Conservation (phyloP, 306 rosid species). For the Gillenia trifoliata region DNA sequence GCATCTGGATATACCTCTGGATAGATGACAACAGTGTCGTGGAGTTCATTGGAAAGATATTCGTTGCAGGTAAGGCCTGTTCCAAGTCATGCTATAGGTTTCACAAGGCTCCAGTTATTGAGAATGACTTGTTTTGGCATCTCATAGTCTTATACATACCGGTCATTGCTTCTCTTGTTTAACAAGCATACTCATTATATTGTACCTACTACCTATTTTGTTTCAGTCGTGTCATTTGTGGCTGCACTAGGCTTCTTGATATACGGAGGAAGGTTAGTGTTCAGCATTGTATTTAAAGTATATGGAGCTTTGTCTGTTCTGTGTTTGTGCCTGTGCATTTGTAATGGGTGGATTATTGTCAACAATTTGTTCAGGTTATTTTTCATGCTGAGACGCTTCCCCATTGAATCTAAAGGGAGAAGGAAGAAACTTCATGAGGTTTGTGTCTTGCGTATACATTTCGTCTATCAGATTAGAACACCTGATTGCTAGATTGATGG, state of each 20-base stretch:
- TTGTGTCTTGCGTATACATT: conserved; percentile 25
- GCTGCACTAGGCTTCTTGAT: conserved; percentile 93
- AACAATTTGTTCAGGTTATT: conserved; percentile 53
- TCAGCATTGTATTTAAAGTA: conserved; percentile 19
- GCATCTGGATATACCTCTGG: conserved; percentile 91
- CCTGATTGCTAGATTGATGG: background rate
- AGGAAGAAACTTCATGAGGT: conserved; percentile 98
- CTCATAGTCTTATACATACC: background rate
- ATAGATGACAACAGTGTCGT: conserved; percentile 50
- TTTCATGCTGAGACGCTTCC: conserved; percentile 96
- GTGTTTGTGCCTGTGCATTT: conserved; percentile 10
- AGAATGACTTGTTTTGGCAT: conserved; percentile 18
- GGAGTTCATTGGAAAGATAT: conserved; percentile 65
- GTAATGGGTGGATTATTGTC: background rate
- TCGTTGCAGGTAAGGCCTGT: conserved; percentile 76
- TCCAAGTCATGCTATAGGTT: conserved; percentile 5
- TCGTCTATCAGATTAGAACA: conserved; percentile 14
- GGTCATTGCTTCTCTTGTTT: conserved; percentile 3
- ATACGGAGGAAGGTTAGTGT: conserved; percentile 92
- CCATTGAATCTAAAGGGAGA: conserved; percentile 97
- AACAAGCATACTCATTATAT: conserved; percentile 1
- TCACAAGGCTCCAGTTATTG: conserved; percentile 4
- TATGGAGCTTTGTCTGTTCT: conserved; percentile 12
- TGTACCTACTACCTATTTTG: background rate
- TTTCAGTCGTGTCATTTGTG: conserved; percentile 72